Evolutionary conservation across 2,329 filamentous ascomycete genomes (phyloP), one percentile per base, ranked within the genome.

Genomic region (Penicillium sp.): DNA sequence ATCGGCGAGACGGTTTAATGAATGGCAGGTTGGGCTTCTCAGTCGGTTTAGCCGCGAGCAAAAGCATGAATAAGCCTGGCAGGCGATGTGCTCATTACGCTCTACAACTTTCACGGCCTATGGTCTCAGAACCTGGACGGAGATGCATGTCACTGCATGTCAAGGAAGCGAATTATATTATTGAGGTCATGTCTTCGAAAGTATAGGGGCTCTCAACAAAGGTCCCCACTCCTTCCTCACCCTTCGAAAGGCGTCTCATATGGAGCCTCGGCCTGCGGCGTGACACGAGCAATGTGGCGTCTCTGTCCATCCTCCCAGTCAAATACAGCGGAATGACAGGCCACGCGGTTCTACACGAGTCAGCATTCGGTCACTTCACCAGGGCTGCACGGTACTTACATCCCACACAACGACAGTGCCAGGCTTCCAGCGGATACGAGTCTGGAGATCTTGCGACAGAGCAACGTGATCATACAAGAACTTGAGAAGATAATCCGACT

Each of bases 321-420:
- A 3, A 90, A 70, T 26, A 90, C 68, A 2, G 86, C 86, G 5
- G 83, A 83, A 62, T 94, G 86, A 50, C 79, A 75, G 7, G 84
- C 88, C 0, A 89, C 77, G 20, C 85, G 73, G 67, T 90, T 92
- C 57, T 71, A 40, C 8, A 6, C 13, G 31, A 12, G 37, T 53
- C 17, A 55, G 48, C 11, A 32, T 36, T 11, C 14, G 2, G 30
- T 9, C 17, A 30, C 10, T 13, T 25, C 30, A 4, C 2, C 26
- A 29, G 8, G 7, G 4, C 14, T 8, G 25, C 13, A 30, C 13
- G 35, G 18, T 23, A 62, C 67, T 61, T 57, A 71, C 67, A 61
- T 92, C 86, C 85, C 85, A 93, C 1, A 90, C 79, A 2, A 92
- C 84, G 1, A 93, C 85, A 0, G 84, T 90, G n/a, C 78, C 76